Base-by-base conservation (phyloP, 2,329 filamentous ascomycete genomes). In the Pseudovirgaria hyperparasitica region DNA sequence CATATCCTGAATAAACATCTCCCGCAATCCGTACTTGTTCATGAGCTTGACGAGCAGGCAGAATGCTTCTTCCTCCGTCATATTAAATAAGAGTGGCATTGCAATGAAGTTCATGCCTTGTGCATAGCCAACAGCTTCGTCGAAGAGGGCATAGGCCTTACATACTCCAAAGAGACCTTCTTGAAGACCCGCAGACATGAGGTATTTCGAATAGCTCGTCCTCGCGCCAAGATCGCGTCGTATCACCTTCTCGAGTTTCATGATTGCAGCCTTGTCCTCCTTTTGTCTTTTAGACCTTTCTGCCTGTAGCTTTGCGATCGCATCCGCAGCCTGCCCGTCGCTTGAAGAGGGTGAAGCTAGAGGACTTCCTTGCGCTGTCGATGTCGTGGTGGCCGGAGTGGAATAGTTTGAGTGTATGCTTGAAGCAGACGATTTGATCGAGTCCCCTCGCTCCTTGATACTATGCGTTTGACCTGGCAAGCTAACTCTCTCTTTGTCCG, bases 41-140 rank as follows among this genome's bases (percentile, higher is more conserved):
- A 98, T 98, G 28, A 98, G 58, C 37, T 84, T 77, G 11, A 94
- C 85, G 15, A 98, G 70, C 11, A 98, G 63, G 42, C 84, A 90
- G 48, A 98, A 98, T 0, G 90, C 87, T 57, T 98, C 90, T 48
- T 92, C 85, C 56, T 96, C 87, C 3, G 86, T 81, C 86, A 96
- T 93, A 51, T 94, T 96, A 60, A 98, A 94, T 2, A 98, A 63
- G 11, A 98, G 55, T 14, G 92, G 90, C 85, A 96, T 96, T 25
- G 85, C 81, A 33, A 98, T 72, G 46, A 98, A 98, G 50, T 96
- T 98, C 81, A 98, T 94, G 48, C 90, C 90, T 54, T 98, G 90
- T 0, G 92, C 87, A 53, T 98, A 98, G 17, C 90, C 87, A 19
- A 98, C 90, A 6, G 68, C 79, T 45, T 93, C 85, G 45, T 98